phyloP scores from a whole-genome alignment of 2,329 filamentous ascomycete genomes.

The Cladophialophora yegresii region DNA sequence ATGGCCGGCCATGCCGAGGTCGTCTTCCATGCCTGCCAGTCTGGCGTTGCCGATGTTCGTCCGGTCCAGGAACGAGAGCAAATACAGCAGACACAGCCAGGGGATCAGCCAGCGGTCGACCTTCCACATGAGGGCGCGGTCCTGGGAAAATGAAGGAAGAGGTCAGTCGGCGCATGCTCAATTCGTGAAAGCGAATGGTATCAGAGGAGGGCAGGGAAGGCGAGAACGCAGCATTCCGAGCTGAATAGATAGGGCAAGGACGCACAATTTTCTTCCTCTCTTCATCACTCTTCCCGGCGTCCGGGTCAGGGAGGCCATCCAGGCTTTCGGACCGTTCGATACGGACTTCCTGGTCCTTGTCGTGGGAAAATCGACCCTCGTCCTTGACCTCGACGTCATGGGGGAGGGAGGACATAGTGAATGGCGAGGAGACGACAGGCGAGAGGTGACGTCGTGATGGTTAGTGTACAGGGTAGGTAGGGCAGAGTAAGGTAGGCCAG shows the following conservation, averaged over 20 bases:
- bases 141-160: slow-evolving; percentile 37
- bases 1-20: slow-evolving; percentile 36
- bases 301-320: slow-evolving; percentile 52
- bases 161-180: not conserved
- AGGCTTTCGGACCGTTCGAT: slow-evolving; percentile 24
- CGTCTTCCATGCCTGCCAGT: slow-evolving; percentile 37
- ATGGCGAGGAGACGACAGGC: not conserved
- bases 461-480: not conserved
- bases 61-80: slow-evolving; percentile 42
- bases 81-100: slow-evolving; percentile 36
- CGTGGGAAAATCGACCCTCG: not conserved
- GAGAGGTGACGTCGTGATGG: not conserved
- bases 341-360: slow-evolving; percentile 17
- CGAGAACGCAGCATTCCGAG: too few relatives aligned
- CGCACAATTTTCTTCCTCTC: slow-evolving; percentile 64
- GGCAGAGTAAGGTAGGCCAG: not conserved
- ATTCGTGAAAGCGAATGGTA: not conserved
- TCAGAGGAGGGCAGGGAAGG: not conserved
- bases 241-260: not conserved
- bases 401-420: not conserved
- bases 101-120: slow-evolving; percentile 32
- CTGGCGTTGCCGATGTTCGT: slow-evolving; percentile 44
- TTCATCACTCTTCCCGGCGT: slow-evolving; percentile 64
- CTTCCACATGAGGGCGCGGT: slow-evolving; percentile 45
- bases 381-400: not conserved